Percentiles rank a stretch among this genome's conserved stretches.
Evolutionary conservation across 768 basidiomycete genomes (phyloP).

Genomic region (Lactarius evosmus): DNA sequence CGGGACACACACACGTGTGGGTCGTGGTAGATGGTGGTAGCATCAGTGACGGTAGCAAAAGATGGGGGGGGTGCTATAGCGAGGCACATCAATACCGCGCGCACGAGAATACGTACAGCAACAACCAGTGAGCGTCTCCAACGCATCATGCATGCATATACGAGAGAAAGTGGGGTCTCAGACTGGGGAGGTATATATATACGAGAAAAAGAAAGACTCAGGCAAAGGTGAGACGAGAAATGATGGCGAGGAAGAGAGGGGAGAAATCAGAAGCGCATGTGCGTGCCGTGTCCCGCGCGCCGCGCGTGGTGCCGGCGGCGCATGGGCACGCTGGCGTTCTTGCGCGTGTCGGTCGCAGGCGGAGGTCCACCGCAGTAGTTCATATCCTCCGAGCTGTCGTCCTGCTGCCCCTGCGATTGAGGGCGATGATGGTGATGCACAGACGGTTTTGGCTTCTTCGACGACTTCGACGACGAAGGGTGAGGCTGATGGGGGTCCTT

Average conservation of each 20-base stretch:
- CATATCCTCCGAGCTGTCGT: background rate
- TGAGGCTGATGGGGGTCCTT: too few relatives aligned
- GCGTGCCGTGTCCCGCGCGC: background rate
- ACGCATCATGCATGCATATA: constrained; percentile 6
- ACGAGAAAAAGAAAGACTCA: background rate
- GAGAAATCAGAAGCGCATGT: background rate
- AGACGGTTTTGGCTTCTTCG: too few relatives aligned
- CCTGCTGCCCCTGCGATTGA: background rate
- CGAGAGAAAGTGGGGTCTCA: background rate
- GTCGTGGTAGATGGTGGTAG: background rate
- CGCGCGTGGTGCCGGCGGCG: constrained; percentile 2
- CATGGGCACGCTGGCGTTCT: background rate
- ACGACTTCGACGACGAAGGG: too few relatives aligned
- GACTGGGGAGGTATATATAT: background rate
- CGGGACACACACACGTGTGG: background rate
- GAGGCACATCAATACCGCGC: constrained; percentile 5
- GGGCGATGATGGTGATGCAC: background rate
- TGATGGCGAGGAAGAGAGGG: too few relatives aligned
- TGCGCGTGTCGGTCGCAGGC: background rate
- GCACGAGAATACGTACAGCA: background rate
- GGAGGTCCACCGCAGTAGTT: background rate
- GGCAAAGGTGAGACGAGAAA: background rate
- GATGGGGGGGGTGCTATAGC: background rate
- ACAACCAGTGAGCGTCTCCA: constrained; percentile 8
- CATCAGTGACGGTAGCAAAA: background rate